Base-by-base conservation (phyloP, 1,284 basidiomycete genomes). In the Ustilago shanxiensis region DNA sequence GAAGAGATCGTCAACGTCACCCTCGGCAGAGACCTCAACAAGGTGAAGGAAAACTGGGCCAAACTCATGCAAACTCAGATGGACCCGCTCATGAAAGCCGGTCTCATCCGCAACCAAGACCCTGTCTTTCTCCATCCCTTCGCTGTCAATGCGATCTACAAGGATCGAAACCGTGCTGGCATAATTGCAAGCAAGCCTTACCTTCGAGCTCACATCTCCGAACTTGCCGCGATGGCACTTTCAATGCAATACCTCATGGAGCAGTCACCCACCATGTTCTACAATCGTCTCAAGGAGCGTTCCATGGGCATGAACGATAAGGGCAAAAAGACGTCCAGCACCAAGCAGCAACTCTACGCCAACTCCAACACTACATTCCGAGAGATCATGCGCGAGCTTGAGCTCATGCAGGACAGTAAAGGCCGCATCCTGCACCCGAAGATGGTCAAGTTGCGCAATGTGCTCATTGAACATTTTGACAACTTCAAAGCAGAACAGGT, bases 381-480 rank as follows among this genome's bases (percentile, higher is more conserved):
- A 66, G 88, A 88, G 14, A 87, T 93, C 41, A 88, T 93, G 79
- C 86, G 87, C 22, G 91, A 92, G 77, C 88, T 94, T 31, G 90
- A 93, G 65, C 86, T 87, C 47, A 86, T 85, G 55, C 81, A 83
- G 24, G 74, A 77, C 37, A 70, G 72, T 2, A 79, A 80, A 10
- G 90, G 90, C 3, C 92, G 91, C 78, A 85, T 89, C 4, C 85
- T 89, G 49, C 97, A 99, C 87, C 97, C 97, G 3, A 99, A 99
- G 88, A 93, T 99, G 91, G 92, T 93, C 41, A 92, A 90, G 71
- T 89, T 98, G 16, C 61, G 60, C 35, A 67, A 80, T 20, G 73
- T 81, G 47, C 66, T 86, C 14, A 49, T 63, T 26, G 64, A 74
- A 9, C 85, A 86, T 53, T 84, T 86, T 59, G 69, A 70, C 60